Evolutionary conservation across 768 basidiomycete species (phyloP).

Genomic region (Auricularia sp.): DNA sequence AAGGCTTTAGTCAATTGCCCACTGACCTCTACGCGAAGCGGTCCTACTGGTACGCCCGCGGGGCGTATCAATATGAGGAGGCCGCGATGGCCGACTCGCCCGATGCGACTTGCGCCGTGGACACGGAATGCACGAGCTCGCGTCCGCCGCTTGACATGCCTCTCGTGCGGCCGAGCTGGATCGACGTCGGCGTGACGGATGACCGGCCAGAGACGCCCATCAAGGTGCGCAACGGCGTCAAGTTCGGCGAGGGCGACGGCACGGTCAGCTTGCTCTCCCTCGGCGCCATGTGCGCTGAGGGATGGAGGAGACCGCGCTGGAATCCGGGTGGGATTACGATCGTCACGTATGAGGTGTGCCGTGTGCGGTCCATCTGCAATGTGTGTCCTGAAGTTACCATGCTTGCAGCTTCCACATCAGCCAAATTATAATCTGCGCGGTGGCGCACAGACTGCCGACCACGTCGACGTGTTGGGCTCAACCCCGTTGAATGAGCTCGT

Average conservation of each 20-base stretch:
- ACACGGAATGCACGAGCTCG: slow-evolving; percentile 34
- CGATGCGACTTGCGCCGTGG: slow-evolving; percentile 36
- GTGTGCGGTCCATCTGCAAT: not conserved
- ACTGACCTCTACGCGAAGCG: slow-evolving; percentile 33
- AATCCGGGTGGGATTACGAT: slow-evolving; percentile 86
- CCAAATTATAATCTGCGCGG: slow-evolving; percentile 73
- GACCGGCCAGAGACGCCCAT: slow-evolving; percentile 38
- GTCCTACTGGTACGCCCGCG: slow-evolving; percentile 83
- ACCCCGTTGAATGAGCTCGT: slow-evolving; percentile 83
- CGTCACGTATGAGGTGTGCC: slow-evolving; percentile 74
- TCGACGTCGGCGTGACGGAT: slow-evolving; percentile 74
- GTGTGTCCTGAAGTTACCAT: not conserved
- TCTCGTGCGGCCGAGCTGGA: slow-evolving; percentile 57
- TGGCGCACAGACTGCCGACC: slow-evolving; percentile 85
- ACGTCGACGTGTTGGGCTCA: slow-evolving; percentile 69
- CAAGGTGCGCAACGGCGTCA: slow-evolving; percentile 73
- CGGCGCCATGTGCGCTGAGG: slow-evolving; percentile 95
- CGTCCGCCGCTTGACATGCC: slow-evolving; percentile 45
- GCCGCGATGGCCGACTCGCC: slow-evolving; percentile 32
- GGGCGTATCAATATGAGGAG: slow-evolving; percentile 59
- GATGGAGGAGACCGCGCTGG: slow-evolving; percentile 84
- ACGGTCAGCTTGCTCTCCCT: slow-evolving; percentile 79
- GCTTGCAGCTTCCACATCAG: slow-evolving; percentile 59
- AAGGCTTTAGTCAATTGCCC: not conserved
- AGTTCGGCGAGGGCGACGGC: slow-evolving; percentile 92